These are phyloP conservation scores for Halophytophthora batemanensis DNA, from an alignment of 352 stramenopile genomes.

Conservation along the genomic window DNA sequence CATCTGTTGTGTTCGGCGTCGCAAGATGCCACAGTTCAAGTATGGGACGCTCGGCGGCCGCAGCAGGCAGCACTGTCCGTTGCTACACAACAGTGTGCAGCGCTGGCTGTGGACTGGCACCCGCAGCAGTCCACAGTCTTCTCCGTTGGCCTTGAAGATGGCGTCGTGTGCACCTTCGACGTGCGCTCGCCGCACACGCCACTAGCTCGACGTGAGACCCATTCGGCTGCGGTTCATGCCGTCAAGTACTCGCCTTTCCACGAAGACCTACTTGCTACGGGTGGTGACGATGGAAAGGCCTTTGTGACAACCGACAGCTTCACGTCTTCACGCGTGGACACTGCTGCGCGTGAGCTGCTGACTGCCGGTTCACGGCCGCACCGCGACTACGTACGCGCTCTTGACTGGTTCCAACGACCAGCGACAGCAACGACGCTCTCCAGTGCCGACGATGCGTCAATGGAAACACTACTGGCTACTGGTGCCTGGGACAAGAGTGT, in stretches of 20 bases:
- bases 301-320: slow-evolving; percentile 40
- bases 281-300: slow-evolving; percentile 58
- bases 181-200: slow-evolving; percentile 42
- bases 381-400: slow-evolving; percentile 65
- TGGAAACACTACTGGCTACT: slow-evolving; percentile 31
- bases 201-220: slow-evolving; percentile 34
- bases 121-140: slow-evolving; percentile 53
- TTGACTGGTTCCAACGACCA: slow-evolving; percentile 70
- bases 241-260: slow-evolving; percentile 68
- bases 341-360: slow-evolving; percentile 18
- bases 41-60: slow-evolving; percentile 70
- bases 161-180: slow-evolving; percentile 66
- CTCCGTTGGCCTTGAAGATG: slow-evolving; percentile 62
- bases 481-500: slow-evolving; percentile 70
- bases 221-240: slow-evolving; percentile 49
- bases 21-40: slow-evolving; percentile 64
- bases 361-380: slow-evolving; percentile 27
- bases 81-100: slow-evolving; percentile 33
- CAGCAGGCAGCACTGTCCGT: slow-evolving; percentile 37
- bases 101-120: slow-evolving; percentile 71
- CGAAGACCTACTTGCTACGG: slow-evolving; percentile 55
- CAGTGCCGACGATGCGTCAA: slow-evolving; percentile 2
- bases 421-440: slow-evolving; percentile 4
- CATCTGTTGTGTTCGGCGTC: slow-evolving; percentile 54
- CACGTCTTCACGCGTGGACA: slow-evolving; percentile 13